Conservation (phyloP, 768 basidiomycete genomes). For the Hysterangium stoloniferum region DNA sequence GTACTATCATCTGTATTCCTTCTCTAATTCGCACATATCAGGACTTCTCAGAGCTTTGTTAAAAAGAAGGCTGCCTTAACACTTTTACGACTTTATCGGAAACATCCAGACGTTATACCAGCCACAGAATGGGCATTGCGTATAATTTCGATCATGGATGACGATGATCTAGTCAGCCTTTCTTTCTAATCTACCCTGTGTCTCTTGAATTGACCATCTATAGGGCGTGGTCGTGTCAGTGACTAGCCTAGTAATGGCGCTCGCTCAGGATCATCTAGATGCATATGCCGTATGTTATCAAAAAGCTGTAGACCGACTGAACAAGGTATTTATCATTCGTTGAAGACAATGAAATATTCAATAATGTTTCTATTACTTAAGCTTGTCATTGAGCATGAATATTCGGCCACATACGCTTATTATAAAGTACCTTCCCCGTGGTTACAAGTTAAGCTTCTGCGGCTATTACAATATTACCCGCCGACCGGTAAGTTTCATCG, state of each 20-base stretch:
- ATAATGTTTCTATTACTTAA: constrained; percentile 23
- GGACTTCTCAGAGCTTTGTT: constrained; percentile 91
- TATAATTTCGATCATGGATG: constrained; percentile 94
- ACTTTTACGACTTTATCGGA: constrained; percentile 85
- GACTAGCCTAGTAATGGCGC: constrained; percentile 85
- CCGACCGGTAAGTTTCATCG: constrained; percentile 63
- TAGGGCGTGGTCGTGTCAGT: constrained; percentile 94
- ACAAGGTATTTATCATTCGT: constrained; percentile 49
- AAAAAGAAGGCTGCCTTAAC: constrained; percentile 99
- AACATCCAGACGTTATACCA: constrained; percentile 91
- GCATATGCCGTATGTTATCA: constrained; percentile 89
- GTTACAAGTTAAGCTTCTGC: constrained; percentile 93
- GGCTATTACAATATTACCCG: constrained; percentile 90
- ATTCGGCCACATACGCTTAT: constrained; percentile 83
- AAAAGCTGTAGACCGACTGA: constrained; percentile 85
- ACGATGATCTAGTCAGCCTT: constrained; percentile 63
- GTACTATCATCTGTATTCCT: background rate
- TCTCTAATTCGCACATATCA: constrained; percentile 23
- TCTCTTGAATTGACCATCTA: background rate
- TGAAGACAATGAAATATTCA: background rate
- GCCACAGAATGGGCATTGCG: constrained; percentile 93
- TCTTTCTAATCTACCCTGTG: constrained; percentile 3
- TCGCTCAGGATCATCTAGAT: constrained; percentile 90
- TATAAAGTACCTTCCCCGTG: constrained; percentile 97
- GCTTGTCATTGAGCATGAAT: constrained; percentile 91